Conservation (phyloP, 257 asterid genomes). For the Salvia splendens region DNA sequence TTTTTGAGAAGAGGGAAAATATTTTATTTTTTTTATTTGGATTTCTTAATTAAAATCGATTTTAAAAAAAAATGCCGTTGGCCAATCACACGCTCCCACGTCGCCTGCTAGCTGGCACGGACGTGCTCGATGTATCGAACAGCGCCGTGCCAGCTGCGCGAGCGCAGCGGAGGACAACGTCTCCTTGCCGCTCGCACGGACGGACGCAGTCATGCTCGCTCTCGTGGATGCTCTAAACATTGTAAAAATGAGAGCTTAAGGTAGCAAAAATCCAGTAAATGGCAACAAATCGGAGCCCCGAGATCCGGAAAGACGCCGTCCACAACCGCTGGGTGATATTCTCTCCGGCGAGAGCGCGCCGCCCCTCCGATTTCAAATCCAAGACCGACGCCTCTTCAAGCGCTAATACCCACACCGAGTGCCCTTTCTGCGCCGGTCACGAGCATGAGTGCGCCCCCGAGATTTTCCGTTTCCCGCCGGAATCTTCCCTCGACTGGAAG, state of each 20-base stretch:
- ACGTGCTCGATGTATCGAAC: no score
- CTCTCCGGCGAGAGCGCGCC: slow-evolving; percentile 89
- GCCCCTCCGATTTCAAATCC: slow-evolving; percentile 91
- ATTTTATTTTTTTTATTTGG: no score
- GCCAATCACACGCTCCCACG: no score
- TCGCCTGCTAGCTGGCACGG: no score
- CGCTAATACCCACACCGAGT: slow-evolving; percentile 39
- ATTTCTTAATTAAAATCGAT: no score
- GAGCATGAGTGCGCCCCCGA: slow-evolving; percentile 98
- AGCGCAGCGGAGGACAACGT: no score
- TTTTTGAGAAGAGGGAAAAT: no score
- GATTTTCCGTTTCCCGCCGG: slow-evolving; percentile 71
- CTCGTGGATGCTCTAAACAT: no score
- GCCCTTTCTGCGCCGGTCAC: slow-evolving; percentile 87
- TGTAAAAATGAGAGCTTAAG: neutral
- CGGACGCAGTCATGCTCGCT: no score
- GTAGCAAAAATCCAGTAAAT: slow-evolving; percentile 26
- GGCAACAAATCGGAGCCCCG: slow-evolving; percentile 60
- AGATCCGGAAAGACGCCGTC: slow-evolving; percentile 73
- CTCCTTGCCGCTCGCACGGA: no score
- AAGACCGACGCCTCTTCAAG: slow-evolving; percentile 45
- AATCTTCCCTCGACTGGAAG: slow-evolving; percentile 65
- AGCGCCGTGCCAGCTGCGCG: no score
- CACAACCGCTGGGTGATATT: slow-evolving; percentile 84
- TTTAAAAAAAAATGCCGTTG: no score